Conservation (phyloP, 2,329 filamentous ascomycete genomes). For the Diplodia sapinea region DNA sequence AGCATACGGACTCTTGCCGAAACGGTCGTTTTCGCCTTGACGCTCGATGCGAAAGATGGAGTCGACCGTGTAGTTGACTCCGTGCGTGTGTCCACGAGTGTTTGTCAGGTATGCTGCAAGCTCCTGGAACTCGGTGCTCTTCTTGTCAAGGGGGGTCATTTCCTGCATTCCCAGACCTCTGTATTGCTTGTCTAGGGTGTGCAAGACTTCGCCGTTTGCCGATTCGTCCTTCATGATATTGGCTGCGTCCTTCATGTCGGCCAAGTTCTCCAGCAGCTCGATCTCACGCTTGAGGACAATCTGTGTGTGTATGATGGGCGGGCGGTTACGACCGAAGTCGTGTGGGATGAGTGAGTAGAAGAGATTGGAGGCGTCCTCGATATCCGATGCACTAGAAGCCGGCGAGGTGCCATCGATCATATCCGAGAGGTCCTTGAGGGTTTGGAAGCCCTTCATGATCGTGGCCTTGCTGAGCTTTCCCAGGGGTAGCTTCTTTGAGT, state of each 20-base stretch:
- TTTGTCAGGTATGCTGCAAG: slow-evolving; percentile 70
- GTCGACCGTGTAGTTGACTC: slow-evolving; percentile 64
- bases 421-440: slow-evolving; percentile 75
- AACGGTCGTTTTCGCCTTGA: slow-evolving; percentile 72
- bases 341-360: slow-evolving; percentile 87
- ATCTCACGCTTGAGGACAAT: slow-evolving; percentile 73
- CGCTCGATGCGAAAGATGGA: slow-evolving; percentile 86
- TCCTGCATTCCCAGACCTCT: slow-evolving; percentile 73
- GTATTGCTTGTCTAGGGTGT: slow-evolving; percentile 76
- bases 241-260: slow-evolving; percentile 82
- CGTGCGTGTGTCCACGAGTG: slow-evolving; percentile 72
- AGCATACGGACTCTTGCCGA: slow-evolving; percentile 62
- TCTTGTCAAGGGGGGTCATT: slow-evolving; percentile 70
- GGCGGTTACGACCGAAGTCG: slow-evolving; percentile 73
- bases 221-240: slow-evolving; percentile 74
- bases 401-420: slow-evolving; percentile 61
- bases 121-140: slow-evolving; percentile 67
- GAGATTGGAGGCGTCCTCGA: slow-evolving; percentile 72
- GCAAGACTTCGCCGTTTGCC: slow-evolving; percentile 57
- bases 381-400: slow-evolving; percentile 54
- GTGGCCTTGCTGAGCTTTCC: slow-evolving; percentile 84
- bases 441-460: slow-evolving; percentile 74
- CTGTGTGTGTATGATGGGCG: slow-evolving; percentile 68
- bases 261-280: slow-evolving; percentile 78
- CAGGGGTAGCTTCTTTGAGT: slow-evolving; percentile 76